Evolutionary conservation across 495 filamentous ascomycete genomes (phyloP).

Genomic region (Elasticomyces elasticus): DNA sequence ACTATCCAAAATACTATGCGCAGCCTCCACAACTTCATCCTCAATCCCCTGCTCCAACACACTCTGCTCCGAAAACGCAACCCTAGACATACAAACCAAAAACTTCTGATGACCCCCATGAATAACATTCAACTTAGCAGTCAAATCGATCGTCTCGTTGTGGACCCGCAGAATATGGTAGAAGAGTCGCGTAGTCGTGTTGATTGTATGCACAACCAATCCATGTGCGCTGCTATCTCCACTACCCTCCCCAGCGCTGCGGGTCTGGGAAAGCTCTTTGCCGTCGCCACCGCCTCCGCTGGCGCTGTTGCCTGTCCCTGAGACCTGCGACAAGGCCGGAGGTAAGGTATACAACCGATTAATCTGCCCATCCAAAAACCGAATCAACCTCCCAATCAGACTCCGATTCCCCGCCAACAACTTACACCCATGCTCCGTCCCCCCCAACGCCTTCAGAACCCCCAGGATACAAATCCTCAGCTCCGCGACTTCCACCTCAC

Average conservation of each 20-base stretch:
- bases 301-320: too few species aligned
- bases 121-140: conserved; percentile 46
- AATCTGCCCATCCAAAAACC: too few species aligned
- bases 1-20: conserved; percentile 54
- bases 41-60: conserved; percentile 57
- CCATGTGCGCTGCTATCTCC: conserved; percentile 11
- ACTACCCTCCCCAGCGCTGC: too few species aligned
- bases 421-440: conserved; percentile 40
- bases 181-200: conserved; percentile 51
- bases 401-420: conserved; percentile 46
- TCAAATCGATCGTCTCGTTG: conserved; percentile 42
- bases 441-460: conserved; percentile 43
- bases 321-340: too few species aligned
- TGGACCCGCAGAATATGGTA: conserved; percentile 45
- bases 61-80: conserved; percentile 56
- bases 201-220: conserved; percentile 42
- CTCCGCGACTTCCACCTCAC: conserved; percentile 40
- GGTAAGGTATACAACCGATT: conserved; percentile 44
- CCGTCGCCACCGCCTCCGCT: too few species aligned
- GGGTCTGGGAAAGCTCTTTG: too few species aligned
- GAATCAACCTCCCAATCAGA: too few species aligned
- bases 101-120: conserved; percentile 56
- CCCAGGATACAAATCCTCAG: conserved; percentile 50
- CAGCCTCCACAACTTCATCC: conserved; percentile 55
- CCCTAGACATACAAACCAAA: conserved; percentile 51